Evolutionary conservation across 2,329 filamentous ascomycete genomes (phyloP), one percentile per base, ranked within the genome.

Genomic region (Chaetomium strumarium): DNA sequence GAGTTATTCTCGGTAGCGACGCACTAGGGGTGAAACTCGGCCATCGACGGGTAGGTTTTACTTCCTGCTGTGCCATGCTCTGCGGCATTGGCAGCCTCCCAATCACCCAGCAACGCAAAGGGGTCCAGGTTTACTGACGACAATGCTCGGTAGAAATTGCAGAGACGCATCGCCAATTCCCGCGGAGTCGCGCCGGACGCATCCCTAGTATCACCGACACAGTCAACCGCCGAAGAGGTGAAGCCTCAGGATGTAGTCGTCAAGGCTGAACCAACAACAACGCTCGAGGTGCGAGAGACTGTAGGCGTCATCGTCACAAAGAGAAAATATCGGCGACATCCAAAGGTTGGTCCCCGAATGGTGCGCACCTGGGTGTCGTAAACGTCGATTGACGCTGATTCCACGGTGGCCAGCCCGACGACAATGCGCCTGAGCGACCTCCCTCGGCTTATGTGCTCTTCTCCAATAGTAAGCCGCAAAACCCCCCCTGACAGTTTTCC

Each of bases 391-490:
- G 49, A 58, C 47, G 29, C 38, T 34, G 24, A 37, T 50, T 1
- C 20, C 40, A 36, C 45, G 29, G n/a, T 46, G 29, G 16, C 29
- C 63, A 89, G 81, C 76, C 86, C 3, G 88, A 93, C 60, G 85
- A 90, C 53, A 83, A 88, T 70, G 88, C 88, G 0, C 88, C 88
- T 1, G 87, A 91, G 63, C 77, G 88, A 20, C 86, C 88, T 1
- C 86, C 87, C 0, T 92, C 88, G 5, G 88, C 88, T 46, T 92
- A 92, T 69, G 88, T 92, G 12, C 79, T 92, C 14, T 93, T 93
- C 64, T 91, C 88, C 0, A 92, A 92, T 62, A 88, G 85, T 88
- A 68, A 72, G 84, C 75, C 20, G 40, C 10, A 11, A 2, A 13
- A 12, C 17, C 30, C 24, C 30, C 30, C 24, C 30, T 13, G 13